These are phyloP conservation scores for Plicaturopsis crispa DNA, from an alignment of 768 basidiomycete genomes.

Conservation along the genomic window DNA sequence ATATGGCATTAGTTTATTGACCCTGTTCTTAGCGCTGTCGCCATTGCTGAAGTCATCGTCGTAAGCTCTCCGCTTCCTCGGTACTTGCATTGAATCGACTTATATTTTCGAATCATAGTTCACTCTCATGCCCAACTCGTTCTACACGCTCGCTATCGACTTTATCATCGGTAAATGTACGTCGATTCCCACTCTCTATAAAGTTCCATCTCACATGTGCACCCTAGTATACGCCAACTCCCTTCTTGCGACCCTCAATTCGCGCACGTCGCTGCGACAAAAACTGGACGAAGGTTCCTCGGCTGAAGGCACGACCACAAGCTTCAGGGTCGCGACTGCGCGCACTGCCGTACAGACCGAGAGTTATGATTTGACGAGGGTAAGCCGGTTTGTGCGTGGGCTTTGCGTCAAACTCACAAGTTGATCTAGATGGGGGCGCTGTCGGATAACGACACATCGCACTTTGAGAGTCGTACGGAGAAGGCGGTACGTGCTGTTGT, in stretches of 20 bases:
- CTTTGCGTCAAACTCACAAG: too few species aligned
- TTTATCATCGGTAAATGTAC: slow-evolving; percentile 45
- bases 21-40: slow-evolving; percentile 23
- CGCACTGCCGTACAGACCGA: too few species aligned
- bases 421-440: too few species aligned
- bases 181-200: slow-evolving; percentile 7
- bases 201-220: slow-evolving; percentile 1
- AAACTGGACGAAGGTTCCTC: slow-evolving; percentile 13
- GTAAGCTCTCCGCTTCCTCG: slow-evolving; percentile 13
- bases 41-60: slow-evolving; percentile 29
- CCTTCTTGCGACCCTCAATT: slow-evolving; percentile 36
- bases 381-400: too few species aligned
- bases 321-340: slow-evolving; percentile 25
- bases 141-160: slow-evolving; percentile 42
- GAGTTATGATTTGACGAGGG: too few species aligned
- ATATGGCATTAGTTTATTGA: slow-evolving; percentile 1
- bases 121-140: slow-evolving; percentile 29
- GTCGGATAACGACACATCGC: too few species aligned
- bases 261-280: slow-evolving; percentile 26
- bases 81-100: background rate
- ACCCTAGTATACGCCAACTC: slow-evolving; percentile 38
- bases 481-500: too few species aligned
- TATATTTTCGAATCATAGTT: slow-evolving; percentile 27
- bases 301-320: slow-evolving; percentile 23
- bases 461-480: too few species aligned